Conservation (phyloP, 2,329 filamentous ascomycete species). For the Paecilomyces sp. region DNA sequence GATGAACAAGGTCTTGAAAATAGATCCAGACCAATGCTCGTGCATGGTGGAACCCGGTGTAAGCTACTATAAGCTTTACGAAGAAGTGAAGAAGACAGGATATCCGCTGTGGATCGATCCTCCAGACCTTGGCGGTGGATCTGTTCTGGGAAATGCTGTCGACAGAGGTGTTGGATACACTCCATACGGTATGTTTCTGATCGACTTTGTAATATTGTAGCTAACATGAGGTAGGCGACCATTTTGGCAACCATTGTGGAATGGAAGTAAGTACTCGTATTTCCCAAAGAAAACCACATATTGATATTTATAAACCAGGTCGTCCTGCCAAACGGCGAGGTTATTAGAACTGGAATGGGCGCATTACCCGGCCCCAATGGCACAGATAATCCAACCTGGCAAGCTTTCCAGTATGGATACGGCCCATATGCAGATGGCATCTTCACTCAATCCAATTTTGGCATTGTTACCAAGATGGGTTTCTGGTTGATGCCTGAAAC, state of each 20-base stretch:
- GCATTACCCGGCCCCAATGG: conserved; percentile 13
- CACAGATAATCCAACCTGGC: conserved; percentile 27
- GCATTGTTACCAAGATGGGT: conserved; percentile 15
- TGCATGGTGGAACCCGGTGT: conserved; percentile 37
- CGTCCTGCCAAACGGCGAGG: conserved; percentile 31
- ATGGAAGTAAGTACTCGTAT: conserved; percentile 18
- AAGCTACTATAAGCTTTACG: conserved; percentile 39
- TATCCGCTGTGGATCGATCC: conserved; percentile 42
- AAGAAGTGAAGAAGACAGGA: conserved; percentile 30
- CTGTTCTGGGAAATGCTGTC: conserved; percentile 44
- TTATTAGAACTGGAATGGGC: conserved; percentile 36
- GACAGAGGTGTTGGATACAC: conserved; percentile 39
- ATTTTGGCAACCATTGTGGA: conserved; percentile 39
- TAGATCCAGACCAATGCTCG: conserved; percentile 23
- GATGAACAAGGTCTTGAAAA: conserved; percentile 26
- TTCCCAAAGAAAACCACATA: not conserved
- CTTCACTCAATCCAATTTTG: conserved; percentile 13
- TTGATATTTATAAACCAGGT: conserved; percentile 11
- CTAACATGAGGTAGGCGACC: not conserved
- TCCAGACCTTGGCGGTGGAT: conserved; percentile 45
- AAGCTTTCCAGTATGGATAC: conserved; percentile 19
- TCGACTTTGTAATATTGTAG: not conserved
- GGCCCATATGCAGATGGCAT: conserved; percentile 30
- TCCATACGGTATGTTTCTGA: conserved; percentile 14
- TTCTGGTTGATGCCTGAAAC: conserved; percentile 27